phyloP scores from a whole-genome alignment of 179 eudicot species.

The Spinacia oleracea region DNA sequence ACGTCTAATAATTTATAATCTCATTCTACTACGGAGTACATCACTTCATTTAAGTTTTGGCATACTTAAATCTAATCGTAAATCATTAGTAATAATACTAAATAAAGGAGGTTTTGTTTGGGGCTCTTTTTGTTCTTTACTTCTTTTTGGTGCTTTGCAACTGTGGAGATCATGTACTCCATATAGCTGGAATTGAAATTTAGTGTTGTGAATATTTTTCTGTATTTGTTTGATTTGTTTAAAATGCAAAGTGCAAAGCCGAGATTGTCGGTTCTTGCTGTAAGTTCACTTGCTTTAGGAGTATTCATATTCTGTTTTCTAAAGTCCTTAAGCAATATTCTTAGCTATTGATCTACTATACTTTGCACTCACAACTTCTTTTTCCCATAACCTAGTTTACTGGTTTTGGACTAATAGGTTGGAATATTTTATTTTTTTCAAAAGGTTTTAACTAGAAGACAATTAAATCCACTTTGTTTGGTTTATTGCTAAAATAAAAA shows the following conservation, averaged over 20 bases:
- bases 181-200: too few species aligned
- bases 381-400: neutral
- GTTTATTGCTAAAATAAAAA: neutral
- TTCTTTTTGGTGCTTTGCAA: neutral
- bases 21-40: too few species aligned
- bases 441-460: neutral
- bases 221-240: neutral
- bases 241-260: slow-evolving; percentile 1
- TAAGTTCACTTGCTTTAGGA: neutral
- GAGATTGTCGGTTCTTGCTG: neutral
- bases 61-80: too few species aligned
- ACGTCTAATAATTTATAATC: too few species aligned
- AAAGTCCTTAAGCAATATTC: neutral
- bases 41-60: too few species aligned
- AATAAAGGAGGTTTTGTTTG: too few species aligned
- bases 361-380: neutral
- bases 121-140: neutral
- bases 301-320: neutral
- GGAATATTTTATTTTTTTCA: neutral
- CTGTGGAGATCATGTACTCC: neutral
- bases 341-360: slow-evolving; percentile 2
- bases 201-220: neutral
- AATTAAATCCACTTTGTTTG: neutral
- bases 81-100: too few species aligned
- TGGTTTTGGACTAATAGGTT: slow-evolving; percentile 1